A percentile compares a stretch with the other conserved stretches of the same genome.
phyloP scores from a whole-genome alignment of 2,329 filamentous ascomycete genomes.

The Lachnellula hyalina region DNA sequence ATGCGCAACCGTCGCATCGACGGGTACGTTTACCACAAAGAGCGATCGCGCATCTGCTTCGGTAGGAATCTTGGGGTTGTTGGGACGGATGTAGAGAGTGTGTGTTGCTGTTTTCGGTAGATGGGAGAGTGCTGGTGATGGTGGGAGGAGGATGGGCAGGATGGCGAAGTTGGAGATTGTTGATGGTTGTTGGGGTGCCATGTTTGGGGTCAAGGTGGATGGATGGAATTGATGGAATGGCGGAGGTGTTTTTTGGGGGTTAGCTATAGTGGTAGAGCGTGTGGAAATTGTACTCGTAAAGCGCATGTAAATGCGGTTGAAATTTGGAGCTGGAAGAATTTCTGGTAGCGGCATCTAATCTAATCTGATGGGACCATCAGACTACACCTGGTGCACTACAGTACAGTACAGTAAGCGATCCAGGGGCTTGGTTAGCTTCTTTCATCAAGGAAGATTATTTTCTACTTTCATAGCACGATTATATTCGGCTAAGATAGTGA shows the following conservation, averaged over 20 bases:
- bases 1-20: constrained; percentile 73
- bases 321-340: constrained; percentile 13
- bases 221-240: background rate
- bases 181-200: constrained; percentile 9
- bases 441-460: too few relatives aligned
- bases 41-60: constrained; percentile 71
- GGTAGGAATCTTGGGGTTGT: constrained; percentile 73
- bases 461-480: constrained; percentile 39
- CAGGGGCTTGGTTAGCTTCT: too few relatives aligned
- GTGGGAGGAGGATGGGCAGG: constrained; percentile 28
- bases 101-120: constrained; percentile 59
- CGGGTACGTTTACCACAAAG: constrained; percentile 85
- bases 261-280: background rate
- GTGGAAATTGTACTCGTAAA: background rate
- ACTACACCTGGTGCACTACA: too few relatives aligned
- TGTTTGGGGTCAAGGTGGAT: background rate
- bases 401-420: too few relatives aligned
- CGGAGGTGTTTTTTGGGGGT: background rate
- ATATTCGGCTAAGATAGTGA: background rate
- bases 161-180: constrained; percentile 27
- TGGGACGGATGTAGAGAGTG: constrained; percentile 80
- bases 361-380: constrained; percentile 21
- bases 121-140: constrained; percentile 47
- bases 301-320: constrained; percentile 5
- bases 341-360: constrained; percentile 18